Conservation (phyloP, 2,329 filamentous ascomycete species). For the Xylariaceae sp. region DNA sequence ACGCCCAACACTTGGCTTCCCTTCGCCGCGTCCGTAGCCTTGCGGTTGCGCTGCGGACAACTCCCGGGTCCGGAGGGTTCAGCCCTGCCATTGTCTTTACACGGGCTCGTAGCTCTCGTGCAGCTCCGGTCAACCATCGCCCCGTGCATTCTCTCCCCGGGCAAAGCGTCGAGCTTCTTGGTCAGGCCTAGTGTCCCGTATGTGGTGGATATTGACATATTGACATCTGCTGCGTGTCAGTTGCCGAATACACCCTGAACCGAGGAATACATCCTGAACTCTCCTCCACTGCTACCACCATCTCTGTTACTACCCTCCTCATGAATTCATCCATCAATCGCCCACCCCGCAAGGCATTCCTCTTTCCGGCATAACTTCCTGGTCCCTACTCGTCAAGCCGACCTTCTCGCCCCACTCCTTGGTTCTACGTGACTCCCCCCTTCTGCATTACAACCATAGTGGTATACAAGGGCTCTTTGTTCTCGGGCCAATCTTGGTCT, state of each 20-base stretch:
- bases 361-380: conserved; percentile 32
- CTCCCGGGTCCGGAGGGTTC: not conserved
- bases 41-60: not conserved
- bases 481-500: conserved; percentile 28
- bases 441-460: conserved; percentile 33
- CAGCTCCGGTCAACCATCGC: conserved; percentile 9
- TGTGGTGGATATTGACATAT: conserved; percentile 16
- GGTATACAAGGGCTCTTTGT: conserved; percentile 26
- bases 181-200: conserved; percentile 16
- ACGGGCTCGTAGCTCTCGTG: not conserved
- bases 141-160: conserved; percentile 13
- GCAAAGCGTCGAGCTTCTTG: conserved; percentile 15
- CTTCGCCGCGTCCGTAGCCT: not conserved
- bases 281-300: conserved; percentile 11
- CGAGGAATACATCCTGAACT: conserved; percentile 20
- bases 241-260: conserved; percentile 27
- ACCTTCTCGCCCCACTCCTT: conserved; percentile 29
- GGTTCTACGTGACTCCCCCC: conserved; percentile 33
- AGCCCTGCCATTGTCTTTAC: not conserved
- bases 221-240: conserved; percentile 17
- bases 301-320: conserved; percentile 21
- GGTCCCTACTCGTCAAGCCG: conserved; percentile 25
- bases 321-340: conserved; percentile 34
- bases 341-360: conserved; percentile 33
- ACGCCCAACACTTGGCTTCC: not conserved